Evolutionary conservation across 164 flowering plant genomes (phyloP).

Genomic region (Vitis rupestris): DNA sequence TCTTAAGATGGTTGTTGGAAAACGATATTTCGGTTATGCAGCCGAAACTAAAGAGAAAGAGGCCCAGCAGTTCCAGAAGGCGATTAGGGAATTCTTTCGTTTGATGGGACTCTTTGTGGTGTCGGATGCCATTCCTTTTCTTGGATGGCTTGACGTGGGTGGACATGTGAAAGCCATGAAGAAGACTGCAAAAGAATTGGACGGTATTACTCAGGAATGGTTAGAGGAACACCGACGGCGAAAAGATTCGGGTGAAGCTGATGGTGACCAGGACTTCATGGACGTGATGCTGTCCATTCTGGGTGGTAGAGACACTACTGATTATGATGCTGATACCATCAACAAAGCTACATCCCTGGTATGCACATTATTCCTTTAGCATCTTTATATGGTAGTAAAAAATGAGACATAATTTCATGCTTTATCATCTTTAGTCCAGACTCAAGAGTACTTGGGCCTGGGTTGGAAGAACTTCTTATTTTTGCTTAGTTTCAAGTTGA

Average conservation of each 20-base stretch:
- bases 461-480: too few species aligned
- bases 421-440: neutral
- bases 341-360: constrained; percentile 35
- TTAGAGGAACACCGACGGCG: constrained; percentile 27
- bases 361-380: neutral
- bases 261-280: constrained; percentile 27
- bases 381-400: neutral
- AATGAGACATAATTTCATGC: neutral
- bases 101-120: constrained; percentile 19
- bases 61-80: constrained; percentile 11
- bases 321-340: constrained; percentile 15
- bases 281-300: constrained; percentile 19
- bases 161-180: constrained; percentile 37
- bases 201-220: constrained; percentile 21
- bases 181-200: constrained; percentile 26
- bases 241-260: constrained; percentile 1
- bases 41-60: constrained; percentile 12
- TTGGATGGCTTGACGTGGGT: constrained; percentile 34
- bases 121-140: constrained; percentile 28
- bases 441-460: too few species aligned
- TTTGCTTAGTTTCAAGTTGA: too few species aligned
- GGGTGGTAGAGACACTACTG: constrained; percentile 3
- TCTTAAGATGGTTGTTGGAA: constrained; percentile 28
- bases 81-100: constrained; percentile 19
- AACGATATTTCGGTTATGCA: constrained; percentile 13